phyloP scores from a whole-genome alignment of 805 yeast species.

The Lipomyces yamanashiensis region DNA sequence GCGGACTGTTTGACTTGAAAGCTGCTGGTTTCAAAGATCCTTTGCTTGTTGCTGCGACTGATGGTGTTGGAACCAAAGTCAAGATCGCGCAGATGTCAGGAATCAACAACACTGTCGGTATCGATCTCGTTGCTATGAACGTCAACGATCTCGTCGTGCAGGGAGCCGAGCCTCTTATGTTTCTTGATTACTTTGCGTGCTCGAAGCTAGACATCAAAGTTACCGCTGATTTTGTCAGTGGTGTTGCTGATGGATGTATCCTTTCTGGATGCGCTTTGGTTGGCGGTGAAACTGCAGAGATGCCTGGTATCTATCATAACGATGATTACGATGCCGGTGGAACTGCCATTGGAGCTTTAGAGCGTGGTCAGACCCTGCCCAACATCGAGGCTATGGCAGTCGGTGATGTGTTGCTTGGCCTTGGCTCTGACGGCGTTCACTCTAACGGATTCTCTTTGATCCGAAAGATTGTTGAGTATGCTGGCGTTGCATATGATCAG shows the following conservation, averaged over 20 bases:
- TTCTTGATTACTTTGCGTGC: constrained; percentile 95
- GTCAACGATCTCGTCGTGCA: constrained; percentile 97
- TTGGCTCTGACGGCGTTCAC: constrained; percentile 91
- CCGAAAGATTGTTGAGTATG: constrained; percentile 83
- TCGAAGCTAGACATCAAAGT: constrained; percentile 83
- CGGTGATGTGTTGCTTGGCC: constrained; percentile 85
- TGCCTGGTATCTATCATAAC: constrained; percentile 97
- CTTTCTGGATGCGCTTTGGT: constrained; percentile 96
- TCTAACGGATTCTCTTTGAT: constrained; percentile 96
- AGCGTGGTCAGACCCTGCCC: constrained; percentile 76
- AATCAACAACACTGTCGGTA: constrained; percentile 96
- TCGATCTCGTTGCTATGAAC: constrained; percentile 98
- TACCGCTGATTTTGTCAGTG: constrained; percentile 87
- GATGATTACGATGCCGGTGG: constrained; percentile 99
- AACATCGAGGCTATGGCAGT: constrained; percentile 63
- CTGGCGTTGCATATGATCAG: constrained; percentile 71
- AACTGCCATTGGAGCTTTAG: constrained; percentile 97
- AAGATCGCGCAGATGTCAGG: constrained; percentile 89
- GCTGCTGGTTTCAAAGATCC: constrained; percentile 82
- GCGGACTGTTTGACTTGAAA: constrained; percentile 90
- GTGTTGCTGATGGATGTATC: constrained; percentile 96
- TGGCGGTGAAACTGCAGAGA: constrained; percentile 99
- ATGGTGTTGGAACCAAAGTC: constrained; percentile 98
- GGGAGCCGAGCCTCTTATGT: constrained; percentile 97
- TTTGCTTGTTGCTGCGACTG: constrained; percentile 93